These are phyloP conservation scores for Yarrowia deformans DNA, from an alignment of 805 yeast species.

Conservation along the genomic window DNA sequence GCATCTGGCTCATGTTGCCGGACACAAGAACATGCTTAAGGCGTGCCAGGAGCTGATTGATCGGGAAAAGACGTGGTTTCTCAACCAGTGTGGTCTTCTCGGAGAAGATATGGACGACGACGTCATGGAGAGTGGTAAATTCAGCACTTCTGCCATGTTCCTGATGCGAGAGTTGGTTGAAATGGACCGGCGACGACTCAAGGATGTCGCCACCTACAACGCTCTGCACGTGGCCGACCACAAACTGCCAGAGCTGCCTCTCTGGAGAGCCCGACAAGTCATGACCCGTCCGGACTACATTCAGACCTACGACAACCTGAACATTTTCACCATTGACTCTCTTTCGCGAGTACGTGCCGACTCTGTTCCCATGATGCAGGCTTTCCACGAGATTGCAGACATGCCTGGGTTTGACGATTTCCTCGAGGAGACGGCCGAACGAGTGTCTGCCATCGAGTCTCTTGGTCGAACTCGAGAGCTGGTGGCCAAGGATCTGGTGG, in stretches of 20 bases:
- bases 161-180: conserved; percentile 73
- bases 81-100: conserved; percentile 79
- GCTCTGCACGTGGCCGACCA: conserved; percentile 54
- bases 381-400: conserved; percentile 76
- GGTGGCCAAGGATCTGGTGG: conserved; percentile 69
- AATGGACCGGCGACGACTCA: conserved; percentile 58
- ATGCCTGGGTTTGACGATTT: conserved; percentile 75
- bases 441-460: conserved; percentile 79
- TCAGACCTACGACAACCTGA: conserved; percentile 74
- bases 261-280: conserved; percentile 83
- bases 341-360: conserved; percentile 76
- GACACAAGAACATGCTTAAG: conserved; percentile 50
- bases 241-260: conserved; percentile 72
- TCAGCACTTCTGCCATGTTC: conserved; percentile 75
- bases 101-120: conserved; percentile 88
- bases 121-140: conserved; percentile 84
- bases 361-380: conserved; percentile 88
- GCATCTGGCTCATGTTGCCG: conserved; percentile 69
- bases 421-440: conserved; percentile 66
- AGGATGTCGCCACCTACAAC: conserved; percentile 38
- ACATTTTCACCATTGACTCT: conserved; percentile 80
- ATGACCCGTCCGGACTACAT: conserved; percentile 87
- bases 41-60: conserved; percentile 78
- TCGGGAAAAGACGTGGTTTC: conserved; percentile 83
- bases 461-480: conserved; percentile 79